Base-by-base conservation (phyloP, 805 yeast genomes). In the Metschnikowia chrysomelidarum region DNA sequence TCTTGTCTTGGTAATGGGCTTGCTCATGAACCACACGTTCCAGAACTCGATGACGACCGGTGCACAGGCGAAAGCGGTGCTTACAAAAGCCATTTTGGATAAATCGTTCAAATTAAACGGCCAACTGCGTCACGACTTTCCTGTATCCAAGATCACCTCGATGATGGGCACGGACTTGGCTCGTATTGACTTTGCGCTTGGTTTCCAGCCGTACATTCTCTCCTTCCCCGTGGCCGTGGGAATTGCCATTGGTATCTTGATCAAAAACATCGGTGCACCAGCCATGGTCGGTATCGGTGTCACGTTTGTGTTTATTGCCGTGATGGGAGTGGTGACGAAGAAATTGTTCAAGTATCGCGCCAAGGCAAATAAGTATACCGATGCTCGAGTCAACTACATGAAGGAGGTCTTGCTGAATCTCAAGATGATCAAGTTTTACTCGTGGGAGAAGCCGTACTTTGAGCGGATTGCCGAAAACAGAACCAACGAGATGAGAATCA, bases 381-480 rank as follows among this genome's bases (percentile, higher is more conserved):
- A 89, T 57, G 59, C 65, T 14, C 78, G 98, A 52, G 87, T 89
- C 15, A 71, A 78, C 30, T 69, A 76, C 31, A 79, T 87, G 57
- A 82, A 85, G 46, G 98, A 89, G 57, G 76, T 87, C 19, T 67
- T 89, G 45, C 78, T 75, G 52, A 78, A 83, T 46, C 75, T 89
- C 71, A 86, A 84, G 53, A 72, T 82, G 56, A 85, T 89, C 57
- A 89, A 89, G 63, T 84, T 75, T 56, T 89, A 88, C 56, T 85
- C 94, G 1, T 89, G 96, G 96, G 97, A 89, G 60, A 69, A 69
- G 20, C 88, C 96, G 1, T 89, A 87, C 55, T 69, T 70, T 35
- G 57, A 69, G 7, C 64, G 71, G 34, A 72, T 89, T 22, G 52
- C 75, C 11, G 69, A 66, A 9, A 67, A 76, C 18, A 75, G 97